Evolutionary conservation across 2,329 filamentous ascomycete genomes (phyloP), one percentile per base, ranked within the genome.

Genomic region (Neonectria coccinea): DNA sequence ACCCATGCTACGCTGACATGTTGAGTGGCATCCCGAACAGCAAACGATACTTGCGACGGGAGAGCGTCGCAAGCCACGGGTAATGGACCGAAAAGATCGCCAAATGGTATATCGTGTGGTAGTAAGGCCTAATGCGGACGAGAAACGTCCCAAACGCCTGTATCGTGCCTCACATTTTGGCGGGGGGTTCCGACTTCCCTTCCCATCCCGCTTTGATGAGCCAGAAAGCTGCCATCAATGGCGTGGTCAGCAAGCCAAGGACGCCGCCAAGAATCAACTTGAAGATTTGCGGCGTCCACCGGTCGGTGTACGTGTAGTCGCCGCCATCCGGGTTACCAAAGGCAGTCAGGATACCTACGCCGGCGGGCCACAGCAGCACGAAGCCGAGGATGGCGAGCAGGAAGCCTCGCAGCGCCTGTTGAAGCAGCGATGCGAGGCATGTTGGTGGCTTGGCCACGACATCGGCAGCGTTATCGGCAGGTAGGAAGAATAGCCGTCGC

Each of bases 181-280:
- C 22, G 8, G 4, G 29, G 3, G 7, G 6, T 16, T 48, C 14
- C 9, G 45, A 47, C 22, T 70, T 62, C 0, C 47, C 66, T 16
- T 76, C 74, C 84, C 83, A 86, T 0, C 84, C 84, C 10, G 81
- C 83, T 60, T 82, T 79, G 52, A 82, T 73, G 41, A 87, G 75
- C 85, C 85, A 87, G 64, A 85, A 84, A 20, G 78, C 68, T 39
- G 81, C 82, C 75, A 85, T 83, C 9, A 77, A 67, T 1, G 85
- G 85, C 50, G 84, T 84, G 44, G 80, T 81, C 45, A 85, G 56
- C 50, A 85, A 66, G 7, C 80, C 82, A 29, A 86, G 74, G 44
- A 82, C 65, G 7, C 79, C 84, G 12, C 84, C 84, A 39, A 84
- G 78, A 14, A 85, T 70, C 11, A 80, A 74, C 76, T 87, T 87